Evolutionary conservation across 768 basidiomycete species (phyloP), one percentile per base, ranked within the genome.

Genomic region (Asterophora parasitica): DNA sequence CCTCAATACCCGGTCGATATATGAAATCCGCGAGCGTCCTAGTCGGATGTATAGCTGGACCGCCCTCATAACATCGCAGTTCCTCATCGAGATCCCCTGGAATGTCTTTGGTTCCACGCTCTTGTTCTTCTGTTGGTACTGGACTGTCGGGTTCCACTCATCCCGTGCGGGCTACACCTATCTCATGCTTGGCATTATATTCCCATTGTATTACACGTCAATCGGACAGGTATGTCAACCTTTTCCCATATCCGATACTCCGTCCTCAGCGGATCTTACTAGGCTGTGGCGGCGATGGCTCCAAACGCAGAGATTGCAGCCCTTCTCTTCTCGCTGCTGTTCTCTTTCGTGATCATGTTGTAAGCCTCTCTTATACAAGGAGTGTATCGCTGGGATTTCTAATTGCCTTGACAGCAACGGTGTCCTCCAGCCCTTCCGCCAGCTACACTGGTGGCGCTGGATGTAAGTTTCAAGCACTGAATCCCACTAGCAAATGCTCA

Each of bases 111-210:
- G 77, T 26, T 78, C 81, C 1, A 67, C 73, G 0, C 46, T 86
- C 10, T 74, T 81, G 64, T 88, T 78, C 67, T 55, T 83, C 44
- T 78, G 75, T 55, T 87, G 83, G 83, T 86, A 75, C 63, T 85
- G 79, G 78, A 82, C 82, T 4, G 79, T 84, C 42, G 83, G 83
- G 0, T 81, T 81, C 56, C 68, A 70, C 7, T 66, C 63, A 1
- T 68, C 70, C 10, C 66, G 82, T 31, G 81, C 73, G 4, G 84
- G 75, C n/a, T 84, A 77, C 56, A 78, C 77, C 2, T 83, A 71
- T 58, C 70, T 85, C 5, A 64, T 79, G 55, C 51, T 81, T 19
- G 74, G 69, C 15, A 52, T 85, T 20, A 53, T 80, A 17, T 83
- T 76, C 58, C 79, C 82, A 5, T 27, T 79, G 0, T 86, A 81